Base-by-base conservation (phyloP, 2,329 filamentous ascomycete species). In the Aspergillus clavatus region DNA sequence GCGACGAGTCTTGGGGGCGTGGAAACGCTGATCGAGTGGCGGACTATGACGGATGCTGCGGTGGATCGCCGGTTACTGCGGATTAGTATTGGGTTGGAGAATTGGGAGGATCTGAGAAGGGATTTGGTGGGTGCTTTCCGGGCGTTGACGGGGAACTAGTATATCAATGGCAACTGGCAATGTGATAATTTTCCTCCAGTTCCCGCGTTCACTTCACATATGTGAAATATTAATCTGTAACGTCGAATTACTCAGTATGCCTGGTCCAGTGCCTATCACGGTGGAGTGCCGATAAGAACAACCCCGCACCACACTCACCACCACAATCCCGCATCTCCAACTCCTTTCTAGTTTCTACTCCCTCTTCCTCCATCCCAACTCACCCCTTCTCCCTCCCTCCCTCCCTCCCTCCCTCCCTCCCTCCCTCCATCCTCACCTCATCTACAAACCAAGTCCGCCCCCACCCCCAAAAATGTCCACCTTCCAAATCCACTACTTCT, bases 11-110 rank as follows among this genome's bases (percentile, higher is more conserved):
- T 97, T 22, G 93, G 93, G 2, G 91, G 93, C 4, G 89, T 97
- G 7, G 93, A 97, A 78, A 93, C 88, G 61, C 70, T 97, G 72
- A 90, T 98, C 57, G 93, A 98, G 77, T 98, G 93, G 93, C 78
- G 93, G 47, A 81, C 86, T 38, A 93, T 98, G 88, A 84, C 83
- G 47, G 93, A 98, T 73, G 59, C 69, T 3, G 74, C 66, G 1
- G 83, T 94, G 29, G 87, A 94, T 61, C 79, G 75, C 60, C 75
- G 80, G 46, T 66, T 97, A 64, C 60, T 96, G 67, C 74, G 93
- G 41, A 72, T 98, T 23, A 96, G 90, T 65, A 72, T 96, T 26
- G 93, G 93, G 0, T 78, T 96, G 24, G 93, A 98, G 73, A 81
- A 79, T 38, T 86, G 86, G 75, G 86, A 93, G 66, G 93, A 97